phyloP scores from a whole-genome alignment of 495 filamentous ascomycete species.

The Astrothelium macrocarpum region DNA sequence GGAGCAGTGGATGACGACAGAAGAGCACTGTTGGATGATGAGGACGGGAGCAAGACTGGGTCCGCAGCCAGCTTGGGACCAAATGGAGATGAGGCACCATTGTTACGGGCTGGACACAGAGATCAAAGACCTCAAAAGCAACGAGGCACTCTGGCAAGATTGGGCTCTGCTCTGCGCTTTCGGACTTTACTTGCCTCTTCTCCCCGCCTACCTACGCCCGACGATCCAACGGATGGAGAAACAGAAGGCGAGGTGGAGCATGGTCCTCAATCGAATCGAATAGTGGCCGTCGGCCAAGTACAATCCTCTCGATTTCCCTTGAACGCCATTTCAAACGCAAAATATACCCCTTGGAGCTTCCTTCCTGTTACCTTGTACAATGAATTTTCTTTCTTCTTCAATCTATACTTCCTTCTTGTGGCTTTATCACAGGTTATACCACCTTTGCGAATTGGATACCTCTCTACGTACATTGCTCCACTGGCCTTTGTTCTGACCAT shows the following conservation, averaged over 20 bases:
- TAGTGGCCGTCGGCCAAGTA: slow-evolving; percentile 27
- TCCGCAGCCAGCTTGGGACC: slow-evolving; percentile 22
- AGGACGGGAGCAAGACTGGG: slow-evolving; percentile 21
- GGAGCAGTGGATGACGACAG: slow-evolving; percentile 26
- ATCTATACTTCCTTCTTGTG: slow-evolving; percentile 95
- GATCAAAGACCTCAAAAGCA: neutral
- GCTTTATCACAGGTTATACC: slow-evolving; percentile 89
- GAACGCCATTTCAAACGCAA: slow-evolving; percentile 90
- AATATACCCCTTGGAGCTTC: slow-evolving; percentile 95
- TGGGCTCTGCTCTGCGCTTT: neutral
- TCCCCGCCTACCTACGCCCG: slow-evolving; percentile 17
- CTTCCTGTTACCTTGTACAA: slow-evolving; percentile 91
- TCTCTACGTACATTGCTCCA: slow-evolving; percentile 89
- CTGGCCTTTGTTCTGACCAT: slow-evolving; percentile 84
- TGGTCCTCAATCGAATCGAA: slow-evolving; percentile 27
- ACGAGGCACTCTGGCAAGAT: neutral
- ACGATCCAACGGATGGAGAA: neutral
- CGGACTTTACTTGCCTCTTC: slow-evolving; percentile 9
- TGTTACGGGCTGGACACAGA: slow-evolving; percentile 13
- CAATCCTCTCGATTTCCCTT: slow-evolving; percentile 55
- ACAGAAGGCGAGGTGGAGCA: slow-evolving; percentile 24
- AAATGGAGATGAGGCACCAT: slow-evolving; percentile 26
- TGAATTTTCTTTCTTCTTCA: slow-evolving; percentile 99
- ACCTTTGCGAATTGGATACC: slow-evolving; percentile 79
- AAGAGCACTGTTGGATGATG: slow-evolving; percentile 25